A percentile compares a stretch with the other conserved stretches of the same genome.
Evolutionary conservation across 768 basidiomycete species (phyloP).

Genomic region (Hygrophoropsis aurantiaca): DNA sequence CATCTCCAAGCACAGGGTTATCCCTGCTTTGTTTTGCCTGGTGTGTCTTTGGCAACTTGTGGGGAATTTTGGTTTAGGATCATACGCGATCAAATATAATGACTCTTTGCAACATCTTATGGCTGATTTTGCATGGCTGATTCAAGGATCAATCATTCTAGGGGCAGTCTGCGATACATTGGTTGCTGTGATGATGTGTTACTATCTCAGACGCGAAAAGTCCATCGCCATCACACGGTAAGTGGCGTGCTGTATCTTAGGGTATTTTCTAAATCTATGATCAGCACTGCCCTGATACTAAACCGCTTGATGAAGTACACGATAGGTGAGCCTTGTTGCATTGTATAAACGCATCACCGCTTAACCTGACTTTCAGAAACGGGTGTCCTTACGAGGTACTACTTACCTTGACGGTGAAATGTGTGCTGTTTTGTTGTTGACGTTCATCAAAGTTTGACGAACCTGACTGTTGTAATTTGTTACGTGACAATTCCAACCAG

Average conservation of each 20-base stretch:
- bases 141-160: constrained; percentile 15
- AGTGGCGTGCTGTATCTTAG: background rate
- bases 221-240: background rate
- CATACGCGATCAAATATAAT: constrained; percentile 9
- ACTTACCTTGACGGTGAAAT: no score
- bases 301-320: constrained; percentile 3
- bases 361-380: no score
- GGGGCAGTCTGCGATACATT: constrained; percentile 17
- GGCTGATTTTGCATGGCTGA: constrained; percentile 13
- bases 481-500: no score
- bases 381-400: no score
- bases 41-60: constrained; percentile 15
- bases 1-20: constrained; percentile 8
- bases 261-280: background rate
- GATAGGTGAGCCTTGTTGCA: background rate
- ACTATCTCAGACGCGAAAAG: constrained; percentile 11
- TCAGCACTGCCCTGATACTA: background rate
- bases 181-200: constrained; percentile 17
- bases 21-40: constrained; percentile 14
- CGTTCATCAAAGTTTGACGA: no score
- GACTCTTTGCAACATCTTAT: background rate
- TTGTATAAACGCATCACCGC: no score
- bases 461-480: no score
- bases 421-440: no score
- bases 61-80: constrained; percentile 12